Base-by-base conservation (phyloP, 441 rosid species). In the Pelargonium australe region DNA sequence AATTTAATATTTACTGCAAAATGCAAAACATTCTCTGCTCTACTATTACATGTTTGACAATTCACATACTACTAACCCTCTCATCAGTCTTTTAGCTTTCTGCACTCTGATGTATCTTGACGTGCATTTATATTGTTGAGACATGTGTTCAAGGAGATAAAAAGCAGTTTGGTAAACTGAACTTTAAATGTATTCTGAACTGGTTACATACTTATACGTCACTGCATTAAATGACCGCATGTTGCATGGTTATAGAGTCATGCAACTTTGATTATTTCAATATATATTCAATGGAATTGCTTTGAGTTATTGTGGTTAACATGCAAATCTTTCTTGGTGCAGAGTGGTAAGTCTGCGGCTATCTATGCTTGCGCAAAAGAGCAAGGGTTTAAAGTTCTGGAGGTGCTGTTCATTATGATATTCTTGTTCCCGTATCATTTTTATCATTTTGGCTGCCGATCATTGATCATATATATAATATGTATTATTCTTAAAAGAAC, bases 271-370 rank as follows among this genome's bases (percentile, higher is more conserved):
- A 37, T 37, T 37, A 37, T 37, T 37, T 37, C 41, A 5, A 7
- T 34, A 34, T 70, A 60, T 41, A 5, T 44, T 53, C 60, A 34
- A 17, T 62, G 66, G 69, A 37, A 68, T 43, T 61, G 28, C 7
- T n/a, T 68, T 55, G 65, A 40, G 19, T 74, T 70, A 34, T n/a
- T 14, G 16, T 57, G 41, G 69, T 64, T 69, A 34, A 72, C 69
- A 17, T 66, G 1, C 58, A 40, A 53, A 7, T 66, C 41, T 20
- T 23, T 69, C 20, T 55, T 75, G 67, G 76, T 82, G 78, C 89
- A 95, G 98, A 84, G 99, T 83, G 98, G 99, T 79, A 95, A 95
- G 78, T 90, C 98, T 72, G 91, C 98, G 44, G 95, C 96, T 71
- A 76, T 95, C 70, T 86, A 83, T 65, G 97, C 99, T 69, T 95